Evolutionary conservation across 805 yeast genomes (phyloP).

Genomic region (Wickerhamiella galacta): DNA sequence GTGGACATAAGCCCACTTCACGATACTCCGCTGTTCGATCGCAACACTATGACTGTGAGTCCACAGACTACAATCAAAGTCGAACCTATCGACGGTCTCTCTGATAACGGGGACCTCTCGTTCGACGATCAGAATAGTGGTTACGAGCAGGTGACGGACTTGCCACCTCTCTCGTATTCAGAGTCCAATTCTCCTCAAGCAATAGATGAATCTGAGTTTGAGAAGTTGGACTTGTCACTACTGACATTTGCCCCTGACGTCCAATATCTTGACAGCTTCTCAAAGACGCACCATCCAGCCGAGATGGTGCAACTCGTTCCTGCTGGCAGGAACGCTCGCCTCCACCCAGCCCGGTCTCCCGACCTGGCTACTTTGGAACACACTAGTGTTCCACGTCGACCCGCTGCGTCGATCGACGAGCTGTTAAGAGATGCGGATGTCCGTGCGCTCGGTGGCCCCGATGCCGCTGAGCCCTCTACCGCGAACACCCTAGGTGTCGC

Average conservation of each 20-base stretch:
- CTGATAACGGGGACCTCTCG: too few relatives aligned
- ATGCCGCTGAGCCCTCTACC: conserved; percentile 9
- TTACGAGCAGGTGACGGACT: too few relatives aligned
- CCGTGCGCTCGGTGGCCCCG: conserved; percentile 15
- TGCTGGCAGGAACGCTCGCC: conserved; percentile 2
- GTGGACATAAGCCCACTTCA: too few relatives aligned
- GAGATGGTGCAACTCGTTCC: conserved; percentile 13
- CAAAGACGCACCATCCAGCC: conserved; percentile 21
- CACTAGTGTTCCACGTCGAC: conserved; percentile 9
- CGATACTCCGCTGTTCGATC: too few relatives aligned
- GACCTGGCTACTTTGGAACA: conserved; percentile 1
- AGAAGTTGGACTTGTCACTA: neutral
- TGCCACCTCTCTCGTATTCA: neutral
- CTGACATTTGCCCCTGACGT: conserved; percentile 2
- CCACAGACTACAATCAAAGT: too few relatives aligned
- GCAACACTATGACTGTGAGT: too few relatives aligned
- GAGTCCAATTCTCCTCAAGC: neutral
- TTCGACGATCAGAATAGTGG: too few relatives aligned
- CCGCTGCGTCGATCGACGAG: conserved; percentile 21
- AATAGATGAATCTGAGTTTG: neutral
- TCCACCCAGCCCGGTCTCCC: conserved; percentile 2
- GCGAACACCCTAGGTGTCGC: conserved; percentile 9
- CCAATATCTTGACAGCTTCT: conserved; percentile 12
- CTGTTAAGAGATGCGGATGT: conserved; percentile 11
- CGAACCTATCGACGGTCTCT: too few relatives aligned